These are phyloP conservation scores for Gossypium australe DNA, from an alignment of 345 rosid species.

Conservation along the genomic window DNA sequence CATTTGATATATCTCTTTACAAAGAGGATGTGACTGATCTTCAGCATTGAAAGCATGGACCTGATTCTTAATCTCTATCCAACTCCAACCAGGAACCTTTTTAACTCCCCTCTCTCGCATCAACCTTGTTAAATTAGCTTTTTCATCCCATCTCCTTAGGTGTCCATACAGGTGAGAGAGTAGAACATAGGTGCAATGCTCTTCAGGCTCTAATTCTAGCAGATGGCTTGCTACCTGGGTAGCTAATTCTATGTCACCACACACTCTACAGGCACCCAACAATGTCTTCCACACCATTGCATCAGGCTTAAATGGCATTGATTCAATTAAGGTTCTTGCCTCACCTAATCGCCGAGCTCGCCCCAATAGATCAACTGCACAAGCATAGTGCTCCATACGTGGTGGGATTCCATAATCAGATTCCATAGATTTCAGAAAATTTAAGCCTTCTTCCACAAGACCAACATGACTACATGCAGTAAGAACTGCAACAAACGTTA, in stretches of 20 bases:
- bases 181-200: slow-evolving; percentile 63
- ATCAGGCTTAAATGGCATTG: slow-evolving; percentile 64
- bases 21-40: slow-evolving; percentile 46
- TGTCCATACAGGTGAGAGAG: slow-evolving; percentile 65
- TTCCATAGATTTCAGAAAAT: slow-evolving; percentile 53
- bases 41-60: slow-evolving; percentile 66
- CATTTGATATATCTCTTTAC: slow-evolving; percentile 38
- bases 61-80: slow-evolving; percentile 58
- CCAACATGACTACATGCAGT: slow-evolving; percentile 82
- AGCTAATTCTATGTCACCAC: slow-evolving; percentile 64
- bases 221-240: slow-evolving; percentile 51
- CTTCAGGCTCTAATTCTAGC: slow-evolving; percentile 59
- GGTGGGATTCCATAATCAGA: slow-evolving; percentile 51
- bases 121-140: slow-evolving; percentile 50
- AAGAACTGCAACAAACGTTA: slow-evolving; percentile 62
- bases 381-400: slow-evolving; percentile 73
- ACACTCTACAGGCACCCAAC: slow-evolving; percentile 64
- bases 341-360: slow-evolving; percentile 49
- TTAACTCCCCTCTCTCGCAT: slow-evolving; percentile 70
- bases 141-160: slow-evolving; percentile 57
- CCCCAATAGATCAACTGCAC: slow-evolving; percentile 71
- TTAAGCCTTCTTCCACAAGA: slow-evolving; percentile 49
- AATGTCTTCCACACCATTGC: slow-evolving; percentile 70
- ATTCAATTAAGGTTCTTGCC: slow-evolving; percentile 51
- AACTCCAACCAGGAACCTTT: slow-evolving; percentile 86